phyloP scores from a whole-genome alignment of 768 basidiomycete genomes.

The Lentinula lateritia region DNA sequence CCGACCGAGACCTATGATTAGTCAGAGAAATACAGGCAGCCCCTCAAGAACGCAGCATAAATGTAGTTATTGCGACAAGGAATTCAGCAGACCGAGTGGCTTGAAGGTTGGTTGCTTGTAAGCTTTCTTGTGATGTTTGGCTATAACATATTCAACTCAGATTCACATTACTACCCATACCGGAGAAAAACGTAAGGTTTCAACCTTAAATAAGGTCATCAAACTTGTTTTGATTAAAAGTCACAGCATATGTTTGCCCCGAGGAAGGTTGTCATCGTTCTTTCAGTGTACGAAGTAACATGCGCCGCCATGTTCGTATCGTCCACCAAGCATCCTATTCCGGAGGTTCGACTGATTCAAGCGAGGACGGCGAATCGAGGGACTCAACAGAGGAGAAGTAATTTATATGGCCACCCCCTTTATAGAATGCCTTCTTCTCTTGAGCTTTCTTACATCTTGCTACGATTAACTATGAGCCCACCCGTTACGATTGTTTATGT shows the following conservation, averaged over 20 bases:
- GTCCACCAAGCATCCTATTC: constrained; percentile 25
- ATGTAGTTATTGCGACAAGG: constrained; percentile 50
- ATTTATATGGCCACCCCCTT: neutral
- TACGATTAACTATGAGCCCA: no score
- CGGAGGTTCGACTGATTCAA: constrained; percentile 7
- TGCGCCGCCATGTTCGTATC: constrained; percentile 61
- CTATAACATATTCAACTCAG: constrained; percentile 19
- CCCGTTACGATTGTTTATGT: no score
- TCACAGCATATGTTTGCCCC: constrained; percentile 53
- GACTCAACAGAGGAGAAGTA: neutral
- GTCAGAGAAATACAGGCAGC: neutral
- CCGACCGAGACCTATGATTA: neutral
- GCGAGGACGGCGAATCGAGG: constrained; percentile 9
- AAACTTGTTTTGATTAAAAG: constrained; percentile 10
- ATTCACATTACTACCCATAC: constrained; percentile 60
- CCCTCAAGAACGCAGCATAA: constrained; percentile 36
- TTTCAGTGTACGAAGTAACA: constrained; percentile 66
- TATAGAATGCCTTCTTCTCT: no score
- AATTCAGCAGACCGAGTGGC: constrained; percentile 56
- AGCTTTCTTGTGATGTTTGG: neutral
- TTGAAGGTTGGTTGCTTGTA: constrained; percentile 34
- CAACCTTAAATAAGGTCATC: constrained; percentile 4
- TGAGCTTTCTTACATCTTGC: no score
- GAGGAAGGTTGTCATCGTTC: constrained; percentile 59
- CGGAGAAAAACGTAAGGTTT: constrained; percentile 51